phyloP scores from a whole-genome alignment of 208 protist species.

The Phytomonas francai region DNA sequence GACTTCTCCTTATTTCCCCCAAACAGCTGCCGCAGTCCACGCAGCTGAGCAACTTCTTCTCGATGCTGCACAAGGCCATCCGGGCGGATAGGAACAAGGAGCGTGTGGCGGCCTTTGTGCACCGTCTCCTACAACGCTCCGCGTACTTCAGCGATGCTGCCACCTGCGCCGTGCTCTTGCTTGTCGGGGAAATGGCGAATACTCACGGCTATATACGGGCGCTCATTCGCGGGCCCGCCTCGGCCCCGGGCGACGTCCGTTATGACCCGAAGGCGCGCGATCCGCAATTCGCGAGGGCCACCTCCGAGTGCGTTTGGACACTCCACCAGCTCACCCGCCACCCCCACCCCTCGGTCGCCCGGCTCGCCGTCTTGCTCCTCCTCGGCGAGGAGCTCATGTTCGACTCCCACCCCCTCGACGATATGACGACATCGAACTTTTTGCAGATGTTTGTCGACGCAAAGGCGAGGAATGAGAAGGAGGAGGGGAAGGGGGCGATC shows the following conservation, averaged over 20 bases:
- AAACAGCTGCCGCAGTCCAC: slow-evolving; percentile 84
- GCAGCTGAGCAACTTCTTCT: slow-evolving; percentile 88
- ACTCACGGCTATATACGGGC: slow-evolving; percentile 42
- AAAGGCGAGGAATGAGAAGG: slow-evolving; percentile 24
- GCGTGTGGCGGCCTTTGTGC: slow-evolving; percentile 84
- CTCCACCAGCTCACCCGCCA: slow-evolving; percentile 75
- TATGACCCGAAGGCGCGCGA: slow-evolving; percentile 86
- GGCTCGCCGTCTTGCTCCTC: slow-evolving; percentile 78
- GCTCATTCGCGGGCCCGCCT: slow-evolving; percentile 18
- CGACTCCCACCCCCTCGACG: slow-evolving; percentile 85
- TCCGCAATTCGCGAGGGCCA: slow-evolving; percentile 75
- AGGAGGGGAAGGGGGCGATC: not conserved
- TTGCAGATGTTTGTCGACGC: slow-evolving; percentile 87
- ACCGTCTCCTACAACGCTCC: slow-evolving; percentile 83
- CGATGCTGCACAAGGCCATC: slow-evolving; percentile 85
- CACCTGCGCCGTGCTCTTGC: slow-evolving; percentile 81
- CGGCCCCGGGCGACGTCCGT: slow-evolving; percentile 4
- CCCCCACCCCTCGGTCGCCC: slow-evolving; percentile 85
- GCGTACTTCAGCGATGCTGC: slow-evolving; percentile 81
- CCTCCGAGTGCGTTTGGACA: slow-evolving; percentile 67
- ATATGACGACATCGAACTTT: slow-evolving; percentile 83
- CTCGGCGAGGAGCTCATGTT: slow-evolving; percentile 85
- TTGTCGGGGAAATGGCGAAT: slow-evolving; percentile 81
- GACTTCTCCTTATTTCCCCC: slow-evolving; percentile 79
- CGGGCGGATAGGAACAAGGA: slow-evolving; percentile 73